phyloP scores from a whole-genome alignment of 805 yeast genomes.

The Brettanomyces naardenensis region DNA sequence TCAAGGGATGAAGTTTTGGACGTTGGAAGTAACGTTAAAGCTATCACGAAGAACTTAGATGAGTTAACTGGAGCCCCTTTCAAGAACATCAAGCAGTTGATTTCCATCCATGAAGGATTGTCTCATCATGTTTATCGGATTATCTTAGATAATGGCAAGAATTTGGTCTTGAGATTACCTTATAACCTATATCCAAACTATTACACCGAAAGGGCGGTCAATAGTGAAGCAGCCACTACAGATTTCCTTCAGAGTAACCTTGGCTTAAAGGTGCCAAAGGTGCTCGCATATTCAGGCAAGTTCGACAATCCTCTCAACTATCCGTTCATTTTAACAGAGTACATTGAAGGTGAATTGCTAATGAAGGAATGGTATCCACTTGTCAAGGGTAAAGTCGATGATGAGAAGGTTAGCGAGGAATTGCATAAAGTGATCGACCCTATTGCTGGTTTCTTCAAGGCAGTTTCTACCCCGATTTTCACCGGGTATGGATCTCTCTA shows the following conservation, averaged over 20 bases:
- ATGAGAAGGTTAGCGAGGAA: slow-evolving; percentile 39
- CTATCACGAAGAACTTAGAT: slow-evolving; percentile 15
- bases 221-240: slow-evolving; percentile 89
- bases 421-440: slow-evolving; percentile 62
- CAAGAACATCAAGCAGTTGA: slow-evolving; percentile 53
- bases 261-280: slow-evolving; percentile 65
- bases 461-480: slow-evolving; percentile 41
- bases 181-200: slow-evolving; percentile 65
- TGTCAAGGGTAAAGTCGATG: slow-evolving; percentile 43
- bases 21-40: slow-evolving; percentile 16
- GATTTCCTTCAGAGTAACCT: slow-evolving; percentile 68
- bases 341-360: slow-evolving; percentile 60
- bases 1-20: slow-evolving; percentile 25
- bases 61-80: slow-evolving; percentile 11
- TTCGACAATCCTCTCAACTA: slow-evolving; percentile 54
- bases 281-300: slow-evolving; percentile 57
- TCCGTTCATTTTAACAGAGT: slow-evolving; percentile 80
- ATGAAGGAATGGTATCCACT: slow-evolving; percentile 93
- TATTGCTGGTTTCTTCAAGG: slow-evolving; percentile 41
- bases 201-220: slow-evolving; percentile 58
- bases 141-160: slow-evolving; percentile 30
- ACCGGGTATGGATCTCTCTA: slow-evolving; percentile 76
- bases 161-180: slow-evolving; percentile 76
- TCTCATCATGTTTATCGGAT: slow-evolving; percentile 83
- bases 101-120: slow-evolving; percentile 88